A percentile compares a stretch with the other conserved stretches of the same genome.
phyloP scores from a whole-genome alignment of 768 basidiomycete genomes.

The Boletus reticulatus region DNA sequence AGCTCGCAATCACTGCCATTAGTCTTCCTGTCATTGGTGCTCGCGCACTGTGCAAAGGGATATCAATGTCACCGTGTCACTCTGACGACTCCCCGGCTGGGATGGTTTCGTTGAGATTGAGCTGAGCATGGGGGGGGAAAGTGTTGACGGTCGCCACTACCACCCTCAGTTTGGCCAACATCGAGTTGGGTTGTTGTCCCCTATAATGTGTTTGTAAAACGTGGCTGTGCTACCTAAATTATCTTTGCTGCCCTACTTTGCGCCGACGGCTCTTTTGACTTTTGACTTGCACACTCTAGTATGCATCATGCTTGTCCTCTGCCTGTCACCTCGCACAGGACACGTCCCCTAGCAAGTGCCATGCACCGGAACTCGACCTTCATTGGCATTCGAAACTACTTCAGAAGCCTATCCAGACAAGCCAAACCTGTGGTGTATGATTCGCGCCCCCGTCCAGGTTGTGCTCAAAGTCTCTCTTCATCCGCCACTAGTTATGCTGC shows the following conservation, averaged over 20 bases:
- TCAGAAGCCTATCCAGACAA: slow-evolving; percentile 17
- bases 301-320: slow-evolving; percentile 18
- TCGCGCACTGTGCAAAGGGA: slow-evolving; percentile 35
- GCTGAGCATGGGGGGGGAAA: slow-evolving; percentile 43
- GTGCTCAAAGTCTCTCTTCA: slow-evolving; percentile 13
- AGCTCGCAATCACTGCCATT: slow-evolving; percentile 13
- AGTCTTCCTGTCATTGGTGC: not conserved
- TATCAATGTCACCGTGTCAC: slow-evolving; percentile 38
- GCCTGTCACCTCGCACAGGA: not conserved
- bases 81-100: slow-evolving; percentile 53
- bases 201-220: no score
- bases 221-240: slow-evolving; percentile 16
- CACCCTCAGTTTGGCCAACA: slow-evolving; percentile 48
- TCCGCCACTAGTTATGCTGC: slow-evolving; percentile 6
- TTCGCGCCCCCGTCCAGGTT: not conserved
- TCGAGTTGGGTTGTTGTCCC: not conserved
- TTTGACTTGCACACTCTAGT: not conserved
- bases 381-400: slow-evolving; percentile 32
- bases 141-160: slow-evolving; percentile 45
- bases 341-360: slow-evolving; percentile 5
- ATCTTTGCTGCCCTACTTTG: no score
- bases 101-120: slow-evolving; percentile 53
- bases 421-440: not conserved
- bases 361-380: slow-evolving; percentile 21
- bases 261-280: not conserved